A percentile compares a stretch with the other conserved stretches of the same genome.
These are phyloP conservation scores for Salvia sclarea DNA, from an alignment of 305 asterid genomes.

Conservation along the genomic window DNA sequence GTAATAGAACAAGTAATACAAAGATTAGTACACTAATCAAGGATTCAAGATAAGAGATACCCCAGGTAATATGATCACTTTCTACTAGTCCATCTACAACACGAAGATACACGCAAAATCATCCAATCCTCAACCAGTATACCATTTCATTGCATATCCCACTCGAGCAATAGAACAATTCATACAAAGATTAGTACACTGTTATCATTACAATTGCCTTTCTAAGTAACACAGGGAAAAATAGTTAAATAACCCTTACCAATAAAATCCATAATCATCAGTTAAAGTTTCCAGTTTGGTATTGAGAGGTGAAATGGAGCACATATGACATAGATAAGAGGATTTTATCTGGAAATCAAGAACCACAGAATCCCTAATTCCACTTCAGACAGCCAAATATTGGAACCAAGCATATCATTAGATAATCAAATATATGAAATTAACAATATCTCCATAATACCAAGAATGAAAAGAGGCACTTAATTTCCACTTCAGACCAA, in stretches of 20 bases:
- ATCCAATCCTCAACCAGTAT: not conserved
- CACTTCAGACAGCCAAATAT: slow-evolving; percentile 1
- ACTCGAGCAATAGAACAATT: not conserved
- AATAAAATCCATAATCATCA: not conserved
- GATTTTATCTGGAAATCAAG: not conserved
- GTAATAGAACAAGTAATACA: too few species aligned
- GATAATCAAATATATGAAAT: too few species aligned
- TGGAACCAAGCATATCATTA: slow-evolving; percentile 15
- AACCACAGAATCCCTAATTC: slow-evolving; percentile 14
- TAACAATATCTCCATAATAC: not conserved
- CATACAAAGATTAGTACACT: not conserved
- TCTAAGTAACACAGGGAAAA: too few species aligned
- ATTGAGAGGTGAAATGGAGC: not conserved
- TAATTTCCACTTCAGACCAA: not conserved
- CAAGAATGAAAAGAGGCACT: not conserved
- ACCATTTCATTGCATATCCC: too few species aligned
- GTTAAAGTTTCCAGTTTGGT: not conserved
- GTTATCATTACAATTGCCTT: not conserved
- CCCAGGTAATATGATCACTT: too few species aligned
- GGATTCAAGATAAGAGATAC: too few species aligned
- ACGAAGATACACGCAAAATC: not conserved
- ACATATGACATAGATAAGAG: not conserved
- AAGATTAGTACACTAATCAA: too few species aligned
- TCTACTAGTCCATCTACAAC: too few species aligned
- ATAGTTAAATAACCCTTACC: not conserved